phyloP scores from a whole-genome alignment of 805 yeast genomes.

The Cyberlindnera nakhonratchasimensis region DNA sequence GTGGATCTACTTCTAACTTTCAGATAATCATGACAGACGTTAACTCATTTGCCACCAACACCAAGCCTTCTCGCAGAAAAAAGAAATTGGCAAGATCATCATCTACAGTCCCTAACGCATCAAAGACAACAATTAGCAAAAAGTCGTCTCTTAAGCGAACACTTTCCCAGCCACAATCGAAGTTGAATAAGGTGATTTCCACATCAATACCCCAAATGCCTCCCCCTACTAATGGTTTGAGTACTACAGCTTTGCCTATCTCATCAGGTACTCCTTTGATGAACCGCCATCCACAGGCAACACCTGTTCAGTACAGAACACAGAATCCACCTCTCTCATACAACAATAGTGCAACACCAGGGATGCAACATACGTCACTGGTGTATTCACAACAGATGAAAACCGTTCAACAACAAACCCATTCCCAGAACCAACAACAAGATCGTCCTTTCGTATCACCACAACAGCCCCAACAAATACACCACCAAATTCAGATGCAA shows the following conservation, averaged over 20 bases:
- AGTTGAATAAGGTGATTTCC: constrained; percentile 8
- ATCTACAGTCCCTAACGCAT: constrained; percentile 16
- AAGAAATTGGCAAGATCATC: constrained; percentile 26
- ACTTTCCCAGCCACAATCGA: constrained; percentile 24
- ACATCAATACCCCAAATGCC: not conserved
- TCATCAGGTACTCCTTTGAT: not conserved
- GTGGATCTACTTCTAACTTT: constrained; percentile 19
- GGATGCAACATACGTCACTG: not conserved
- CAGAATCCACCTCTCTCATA: not conserved
- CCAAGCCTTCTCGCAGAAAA: constrained; percentile 14
- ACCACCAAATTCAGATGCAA: not conserved
- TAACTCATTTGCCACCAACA: constrained; percentile 23
- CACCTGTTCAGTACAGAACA: constrained; percentile 2
- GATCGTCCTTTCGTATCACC: not conserved
- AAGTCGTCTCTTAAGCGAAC: constrained; percentile 25
- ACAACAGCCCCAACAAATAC: not conserved
- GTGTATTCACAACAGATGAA: constrained; percentile 1
- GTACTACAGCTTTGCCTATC: not conserved
- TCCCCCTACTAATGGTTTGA: not conserved
- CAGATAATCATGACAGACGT: constrained; percentile 37
- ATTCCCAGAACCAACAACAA: too few species aligned
- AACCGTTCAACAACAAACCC: constrained; percentile 1
- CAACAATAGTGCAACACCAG: not conserved
- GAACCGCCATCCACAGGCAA: not conserved
- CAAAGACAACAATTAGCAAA: constrained; percentile 15